These are phyloP conservation scores for Russula brevipes DNA, from an alignment of 768 basidiomycete species.

Conservation along the genomic window DNA sequence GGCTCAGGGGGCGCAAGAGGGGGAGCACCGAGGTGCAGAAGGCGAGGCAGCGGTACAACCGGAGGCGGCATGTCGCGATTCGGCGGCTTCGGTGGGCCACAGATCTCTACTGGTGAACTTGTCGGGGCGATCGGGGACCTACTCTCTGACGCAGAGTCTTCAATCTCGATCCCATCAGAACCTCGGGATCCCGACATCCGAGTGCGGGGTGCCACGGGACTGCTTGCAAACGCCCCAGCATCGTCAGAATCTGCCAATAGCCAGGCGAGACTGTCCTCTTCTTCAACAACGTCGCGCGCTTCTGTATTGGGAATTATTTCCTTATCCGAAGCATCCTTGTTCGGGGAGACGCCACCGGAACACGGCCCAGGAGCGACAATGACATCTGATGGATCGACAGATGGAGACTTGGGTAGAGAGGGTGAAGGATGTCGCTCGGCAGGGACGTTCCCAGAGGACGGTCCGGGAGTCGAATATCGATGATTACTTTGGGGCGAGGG, in stretches of 20 bases:
- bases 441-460: not conserved
- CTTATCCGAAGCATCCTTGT: not conserved
- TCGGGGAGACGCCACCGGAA: not conserved
- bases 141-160: constrained; percentile 14
- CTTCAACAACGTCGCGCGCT: not conserved
- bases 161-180: constrained; percentile 17
- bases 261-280: constrained; percentile 23
- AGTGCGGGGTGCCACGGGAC: not conserved
- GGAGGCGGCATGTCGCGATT: constrained; percentile 34
- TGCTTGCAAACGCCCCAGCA: not conserved
- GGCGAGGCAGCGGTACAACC: constrained; percentile 32
- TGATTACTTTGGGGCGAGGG: not conserved
- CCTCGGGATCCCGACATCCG: not conserved
- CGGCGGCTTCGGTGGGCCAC: not conserved
- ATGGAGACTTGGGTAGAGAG: constrained; percentile 3
- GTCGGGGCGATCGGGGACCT: constrained; percentile 3
- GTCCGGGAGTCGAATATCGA: not conserved
- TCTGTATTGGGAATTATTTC: not conserved
- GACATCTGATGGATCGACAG: not conserved
- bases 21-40: constrained; percentile 24
- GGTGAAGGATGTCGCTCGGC: not conserved
- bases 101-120: constrained; percentile 1
- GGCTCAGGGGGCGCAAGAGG: constrained; percentile 32
- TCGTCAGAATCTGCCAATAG: constrained; percentile 25
- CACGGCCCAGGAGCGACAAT: not conserved